Conservation (phyloP, 148 eudicot genomes). For the Amaranthus hypochondriacus region DNA sequence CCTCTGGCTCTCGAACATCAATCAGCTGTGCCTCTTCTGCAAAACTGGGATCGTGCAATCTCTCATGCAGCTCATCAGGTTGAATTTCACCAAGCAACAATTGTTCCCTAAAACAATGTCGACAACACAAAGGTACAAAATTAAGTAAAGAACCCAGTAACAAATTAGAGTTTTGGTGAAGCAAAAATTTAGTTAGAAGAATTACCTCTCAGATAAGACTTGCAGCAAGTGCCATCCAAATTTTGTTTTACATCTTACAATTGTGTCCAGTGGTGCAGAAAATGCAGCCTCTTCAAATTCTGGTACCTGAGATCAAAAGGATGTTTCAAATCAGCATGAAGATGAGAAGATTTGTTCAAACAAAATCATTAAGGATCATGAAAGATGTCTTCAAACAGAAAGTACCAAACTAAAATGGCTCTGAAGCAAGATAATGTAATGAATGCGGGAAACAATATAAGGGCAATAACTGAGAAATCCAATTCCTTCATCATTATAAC, state of each 20-base stretch:
- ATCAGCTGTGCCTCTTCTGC: conserved; percentile 74
- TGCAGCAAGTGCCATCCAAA: conserved; percentile 96
- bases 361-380: not conserved
- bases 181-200: conserved; percentile 1
- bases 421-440: not conserved
- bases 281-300: conserved; percentile 99
- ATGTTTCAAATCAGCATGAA: conserved; percentile 3
- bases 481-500: not conserved
- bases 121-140: not conserved
- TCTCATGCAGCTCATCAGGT: conserved; percentile 58
- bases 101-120: conserved; percentile 48
- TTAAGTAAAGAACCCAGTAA: conserved; percentile 21
- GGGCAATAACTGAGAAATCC: not conserved
- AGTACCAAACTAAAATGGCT: not conserved
- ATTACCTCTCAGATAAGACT: conserved; percentile 88
- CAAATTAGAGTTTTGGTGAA: conserved; percentile 8
- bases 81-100: conserved; percentile 60
- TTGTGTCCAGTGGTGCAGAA: conserved; percentile 63
- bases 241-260: conserved; percentile 77
- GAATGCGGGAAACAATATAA: not conserved
- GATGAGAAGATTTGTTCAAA: conserved; percentile 1
- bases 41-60: conserved; percentile 63
- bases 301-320: conserved; percentile 48
- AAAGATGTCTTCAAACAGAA: not conserved
- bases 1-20: conserved; percentile 95